Conservation (phyloP, 1,284 basidiomycete species). For the Irpex sp. region DNA sequence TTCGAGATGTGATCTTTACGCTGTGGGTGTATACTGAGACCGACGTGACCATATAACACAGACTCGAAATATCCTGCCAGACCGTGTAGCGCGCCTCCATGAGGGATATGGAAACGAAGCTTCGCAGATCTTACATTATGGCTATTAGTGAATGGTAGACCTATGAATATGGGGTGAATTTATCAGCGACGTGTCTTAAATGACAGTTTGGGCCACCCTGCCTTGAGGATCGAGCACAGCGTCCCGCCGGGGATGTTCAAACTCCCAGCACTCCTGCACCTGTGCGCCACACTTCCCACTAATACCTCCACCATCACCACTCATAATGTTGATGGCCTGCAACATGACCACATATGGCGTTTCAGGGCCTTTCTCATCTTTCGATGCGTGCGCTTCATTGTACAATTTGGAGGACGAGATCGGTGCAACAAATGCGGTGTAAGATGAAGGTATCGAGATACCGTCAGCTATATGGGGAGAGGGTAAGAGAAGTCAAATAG, state of each 20-base stretch:
- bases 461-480: conserved; percentile 64
- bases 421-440: conserved; percentile 93
- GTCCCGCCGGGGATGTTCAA: conserved; percentile 88
- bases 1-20: conserved; percentile 80
- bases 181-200: conserved; percentile 1
- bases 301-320: conserved; percentile 61
- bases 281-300: conserved; percentile 71
- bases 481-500: conserved; percentile 5
- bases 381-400: conserved; percentile 68
- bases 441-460: conserved; percentile 95
- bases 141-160: conserved; percentile 81
- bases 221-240: conserved; percentile 72
- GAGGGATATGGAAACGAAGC: conserved; percentile 89
- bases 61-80: conserved; percentile 98
- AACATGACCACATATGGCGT: conserved; percentile 99
- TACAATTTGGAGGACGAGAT: conserved; percentile 91
- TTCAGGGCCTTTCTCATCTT: conserved; percentile 70
- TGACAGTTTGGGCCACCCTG: conserved; percentile 25
- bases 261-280: conserved; percentile 97
- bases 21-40: conserved; percentile 92
- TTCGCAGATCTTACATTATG: conserved; percentile 83
- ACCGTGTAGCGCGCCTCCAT: conserved; percentile 95
- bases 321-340: conserved; percentile 86
- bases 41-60: conserved; percentile 84
- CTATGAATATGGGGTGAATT: conserved; percentile 34